Percentiles rank a stretch among this genome's conserved stretches.
phyloP scores from a whole-genome alignment of 2,329 filamentous ascomycete genomes.

The Aspergillus sp. region DNA sequence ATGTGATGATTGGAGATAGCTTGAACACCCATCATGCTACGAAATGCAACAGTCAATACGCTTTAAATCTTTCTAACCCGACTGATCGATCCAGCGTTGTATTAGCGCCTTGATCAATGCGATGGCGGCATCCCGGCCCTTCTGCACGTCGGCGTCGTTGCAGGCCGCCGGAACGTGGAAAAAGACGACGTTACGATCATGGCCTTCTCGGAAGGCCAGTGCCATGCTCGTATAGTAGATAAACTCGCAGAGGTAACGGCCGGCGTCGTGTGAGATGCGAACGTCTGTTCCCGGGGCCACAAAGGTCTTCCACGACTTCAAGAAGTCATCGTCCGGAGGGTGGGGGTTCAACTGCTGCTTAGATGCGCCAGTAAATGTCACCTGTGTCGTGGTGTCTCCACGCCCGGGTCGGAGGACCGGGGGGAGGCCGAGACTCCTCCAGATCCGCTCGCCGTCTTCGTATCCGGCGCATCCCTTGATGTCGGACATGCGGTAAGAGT shows the following conservation, averaged over 20 bases:
- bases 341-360: slow-evolving; percentile 18
- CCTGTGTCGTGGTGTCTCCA: not conserved
- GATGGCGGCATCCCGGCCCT: slow-evolving; percentile 40
- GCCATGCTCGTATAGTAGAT: slow-evolving; percentile 71
- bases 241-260: slow-evolving; percentile 74
- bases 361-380: not conserved
- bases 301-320: slow-evolving; percentile 34
- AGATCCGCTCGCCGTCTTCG: slow-evolving; percentile 50
- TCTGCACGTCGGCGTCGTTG: slow-evolving; percentile 46
- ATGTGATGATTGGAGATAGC: too few relatives aligned
- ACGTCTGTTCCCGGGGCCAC: slow-evolving; percentile 36
- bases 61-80: slow-evolving; percentile 4
- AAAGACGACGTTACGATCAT: slow-evolving; percentile 58
- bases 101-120: slow-evolving; percentile 45
- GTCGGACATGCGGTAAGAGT: slow-evolving; percentile 69
- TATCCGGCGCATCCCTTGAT: slow-evolving; percentile 57
- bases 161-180: slow-evolving; percentile 68
- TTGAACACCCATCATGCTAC: not conserved
- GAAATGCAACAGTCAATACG: not conserved
- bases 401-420: slow-evolving; percentile 55
- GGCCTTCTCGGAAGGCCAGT: slow-evolving; percentile 28
- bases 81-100: slow-evolving; percentile 36
- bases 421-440: slow-evolving; percentile 50
- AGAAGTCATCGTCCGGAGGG: slow-evolving; percentile 33
- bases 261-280: slow-evolving; percentile 67